Percentiles rank a stretch among this genome's conserved stretches.
Conservation (phyloP, 139 green algal species). For the Closterium sp. region DNA sequence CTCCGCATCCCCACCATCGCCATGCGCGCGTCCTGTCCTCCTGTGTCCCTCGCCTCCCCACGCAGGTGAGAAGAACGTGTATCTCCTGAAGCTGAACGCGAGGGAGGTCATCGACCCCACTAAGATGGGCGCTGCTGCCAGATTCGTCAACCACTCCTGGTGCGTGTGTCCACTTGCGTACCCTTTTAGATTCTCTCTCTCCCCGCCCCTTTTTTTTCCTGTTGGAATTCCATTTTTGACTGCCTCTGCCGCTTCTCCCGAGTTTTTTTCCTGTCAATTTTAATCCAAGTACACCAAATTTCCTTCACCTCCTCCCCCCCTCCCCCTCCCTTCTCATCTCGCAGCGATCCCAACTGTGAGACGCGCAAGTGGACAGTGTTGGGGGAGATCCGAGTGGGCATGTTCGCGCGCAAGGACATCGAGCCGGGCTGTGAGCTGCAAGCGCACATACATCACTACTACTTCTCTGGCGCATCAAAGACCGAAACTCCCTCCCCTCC, state of each 20-base stretch:
- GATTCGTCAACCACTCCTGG: constrained; percentile 99
- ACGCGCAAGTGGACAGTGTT: constrained; percentile 96
- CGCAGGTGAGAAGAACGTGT: constrained; percentile 75
- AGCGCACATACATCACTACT: constrained; percentile 63
- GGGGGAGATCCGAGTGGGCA: constrained; percentile 93
- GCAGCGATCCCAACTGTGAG: constrained; percentile 91
- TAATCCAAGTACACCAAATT: too few species aligned
- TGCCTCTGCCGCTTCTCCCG: too few species aligned
- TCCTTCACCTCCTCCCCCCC: too few species aligned
- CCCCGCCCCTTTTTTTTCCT: too few species aligned
- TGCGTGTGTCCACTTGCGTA: not conserved
- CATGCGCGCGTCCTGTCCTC: too few species aligned
- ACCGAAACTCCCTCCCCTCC: too few species aligned
- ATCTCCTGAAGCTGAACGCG: constrained; percentile 97
- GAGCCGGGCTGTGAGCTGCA: constrained; percentile 76
- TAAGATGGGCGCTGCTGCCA: constrained; percentile 77
- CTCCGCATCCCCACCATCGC: too few species aligned
- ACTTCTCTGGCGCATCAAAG: too few species aligned
- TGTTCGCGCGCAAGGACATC: constrained; percentile 79
- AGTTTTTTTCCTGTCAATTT: too few species aligned
- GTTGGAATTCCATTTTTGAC: too few species aligned
- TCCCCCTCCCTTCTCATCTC: too few species aligned
- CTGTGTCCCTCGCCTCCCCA: not conserved
- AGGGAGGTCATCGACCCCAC: constrained; percentile 95
- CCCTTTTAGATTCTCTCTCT: too few species aligned